Evolutionary conservation across 1,284 basidiomycete species (phyloP).

Genomic region (Ceratobasidium sp.): DNA sequence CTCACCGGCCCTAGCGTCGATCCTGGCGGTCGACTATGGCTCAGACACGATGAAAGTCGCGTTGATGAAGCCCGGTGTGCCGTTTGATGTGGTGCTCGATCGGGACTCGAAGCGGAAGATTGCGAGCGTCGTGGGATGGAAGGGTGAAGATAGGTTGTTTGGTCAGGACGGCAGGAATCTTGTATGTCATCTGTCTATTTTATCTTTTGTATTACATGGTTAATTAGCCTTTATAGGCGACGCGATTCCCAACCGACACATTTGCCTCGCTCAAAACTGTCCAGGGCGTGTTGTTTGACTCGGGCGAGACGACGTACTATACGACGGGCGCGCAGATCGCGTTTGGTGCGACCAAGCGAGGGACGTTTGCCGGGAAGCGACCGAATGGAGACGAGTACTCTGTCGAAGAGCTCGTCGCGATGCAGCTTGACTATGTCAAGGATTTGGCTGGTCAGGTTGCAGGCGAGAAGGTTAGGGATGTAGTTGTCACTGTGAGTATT

Average conservation of each 20-base stretch:
- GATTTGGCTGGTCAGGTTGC: constrained; percentile 85
- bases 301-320: constrained; percentile 73
- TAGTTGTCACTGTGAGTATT: constrained; percentile 75
- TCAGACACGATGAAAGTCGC: constrained; percentile 96
- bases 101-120: constrained; percentile 98
- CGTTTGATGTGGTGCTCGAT: constrained; percentile 96
- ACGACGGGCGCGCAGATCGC: constrained; percentile 66
- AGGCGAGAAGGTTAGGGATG: constrained; percentile 81
- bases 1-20: constrained; percentile 62
- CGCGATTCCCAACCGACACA: constrained; percentile 89
- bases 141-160: constrained; percentile 85
- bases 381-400: constrained; percentile 74
- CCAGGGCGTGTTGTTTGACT: constrained; percentile 79
- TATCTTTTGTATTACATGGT: background rate
- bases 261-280: constrained; percentile 90
- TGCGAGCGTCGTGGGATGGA: constrained; percentile 88
- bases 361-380: constrained; percentile 70
- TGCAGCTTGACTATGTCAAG: constrained; percentile 93
- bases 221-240: constrained; percentile 69
- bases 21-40: constrained; percentile 96
- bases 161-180: constrained; percentile 89
- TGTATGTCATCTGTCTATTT: constrained; percentile 65
- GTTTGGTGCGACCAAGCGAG: constrained; percentile 71
- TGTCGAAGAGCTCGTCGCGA: constrained; percentile 92
- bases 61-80: constrained; percentile 94